These are phyloP conservation scores for Metschnikowia shivogae DNA, from an alignment of 805 yeast species.

Conservation along the genomic window DNA sequence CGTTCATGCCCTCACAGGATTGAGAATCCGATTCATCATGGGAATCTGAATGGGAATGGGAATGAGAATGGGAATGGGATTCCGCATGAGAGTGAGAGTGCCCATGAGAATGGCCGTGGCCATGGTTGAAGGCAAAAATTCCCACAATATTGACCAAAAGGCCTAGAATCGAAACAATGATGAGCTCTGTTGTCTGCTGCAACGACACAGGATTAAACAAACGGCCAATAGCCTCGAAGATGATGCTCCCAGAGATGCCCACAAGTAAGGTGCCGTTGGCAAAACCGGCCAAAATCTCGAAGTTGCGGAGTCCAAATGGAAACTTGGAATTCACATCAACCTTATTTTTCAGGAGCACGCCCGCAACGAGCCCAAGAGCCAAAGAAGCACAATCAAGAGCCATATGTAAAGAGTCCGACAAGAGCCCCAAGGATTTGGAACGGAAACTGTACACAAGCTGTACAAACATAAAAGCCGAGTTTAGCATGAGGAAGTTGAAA, in stretches of 20 bases:
- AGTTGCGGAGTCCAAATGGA: slow-evolving; percentile 81
- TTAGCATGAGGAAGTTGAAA: slow-evolving; percentile 78
- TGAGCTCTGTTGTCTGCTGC: slow-evolving; percentile 75
- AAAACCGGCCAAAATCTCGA: slow-evolving; percentile 92
- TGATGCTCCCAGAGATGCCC: slow-evolving; percentile 85
- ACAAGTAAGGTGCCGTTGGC: slow-evolving; percentile 86
- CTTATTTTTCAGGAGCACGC: slow-evolving; percentile 44
- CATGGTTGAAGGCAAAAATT: slow-evolving; percentile 89
- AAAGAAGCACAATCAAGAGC: slow-evolving; percentile 90
- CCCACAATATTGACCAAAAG: slow-evolving; percentile 87
- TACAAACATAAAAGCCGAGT: slow-evolving; percentile 90
- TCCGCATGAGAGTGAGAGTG: slow-evolving; percentile 38
- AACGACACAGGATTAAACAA: slow-evolving; percentile 71
- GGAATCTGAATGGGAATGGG: slow-evolving; percentile 8
- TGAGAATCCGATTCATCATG: neutral
- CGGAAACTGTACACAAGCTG: slow-evolving; percentile 89
- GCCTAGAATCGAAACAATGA: slow-evolving; percentile 82
- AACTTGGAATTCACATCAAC: slow-evolving; percentile 56
- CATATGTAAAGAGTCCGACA: slow-evolving; percentile 96
- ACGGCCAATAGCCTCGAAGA: slow-evolving; percentile 82
- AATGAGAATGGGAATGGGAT: slow-evolving; percentile 9
- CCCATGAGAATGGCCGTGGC: slow-evolving; percentile 50
- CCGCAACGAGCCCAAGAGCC: slow-evolving; percentile 85
- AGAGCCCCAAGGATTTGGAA: slow-evolving; percentile 84
- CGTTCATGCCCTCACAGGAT: slow-evolving; percentile 29